These are phyloP conservation scores for Craterostigma plantagineum DNA, from an alignment of 257 asterid species.

Conservation along the genomic window DNA sequence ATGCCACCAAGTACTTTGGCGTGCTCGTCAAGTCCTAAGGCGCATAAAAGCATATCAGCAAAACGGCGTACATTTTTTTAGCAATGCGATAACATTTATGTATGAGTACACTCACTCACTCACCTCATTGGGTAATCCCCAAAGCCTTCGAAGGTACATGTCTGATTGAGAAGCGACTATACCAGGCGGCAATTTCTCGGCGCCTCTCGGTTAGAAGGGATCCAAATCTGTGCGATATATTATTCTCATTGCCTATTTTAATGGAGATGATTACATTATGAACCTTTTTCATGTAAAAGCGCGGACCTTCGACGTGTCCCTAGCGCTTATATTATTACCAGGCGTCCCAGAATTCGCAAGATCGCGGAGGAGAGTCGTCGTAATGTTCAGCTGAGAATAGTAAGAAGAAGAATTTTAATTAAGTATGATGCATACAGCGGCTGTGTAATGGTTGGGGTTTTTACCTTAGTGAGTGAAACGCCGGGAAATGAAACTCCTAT, in stretches of 20 bases:
- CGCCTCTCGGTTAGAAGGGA: conserved; percentile 31
- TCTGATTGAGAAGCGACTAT: conserved; percentile 56
- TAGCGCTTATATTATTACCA: neutral
- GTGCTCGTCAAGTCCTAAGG: conserved; percentile 32
- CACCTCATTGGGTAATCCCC: conserved; percentile 77
- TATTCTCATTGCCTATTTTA: too few species aligned
- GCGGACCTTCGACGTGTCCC: too few species aligned
- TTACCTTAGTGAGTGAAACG: neutral
- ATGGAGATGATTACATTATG: too few species aligned
- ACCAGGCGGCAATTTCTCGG: conserved; percentile 1
- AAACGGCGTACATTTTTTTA: neutral
- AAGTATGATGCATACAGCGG: too few species aligned
- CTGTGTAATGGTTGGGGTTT: neutral
- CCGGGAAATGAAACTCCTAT: conserved; percentile 1
- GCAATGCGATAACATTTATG: neutral
- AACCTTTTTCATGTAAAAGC: neutral
- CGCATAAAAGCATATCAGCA: conserved; percentile 2
- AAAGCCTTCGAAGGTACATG: conserved; percentile 41
- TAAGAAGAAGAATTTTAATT: too few species aligned
- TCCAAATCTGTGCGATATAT: conserved; percentile 18
- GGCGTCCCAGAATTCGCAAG: neutral
- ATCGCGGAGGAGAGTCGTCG: neutral
- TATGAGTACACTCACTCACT: conserved; percentile 12
- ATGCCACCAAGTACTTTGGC: conserved; percentile 49
- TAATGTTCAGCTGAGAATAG: neutral